A percentile compares a stretch with the other conserved stretches of the same genome.
Conservation (phyloP, 148 eudicot species). For the Vaccinium vitisidaea region DNA sequence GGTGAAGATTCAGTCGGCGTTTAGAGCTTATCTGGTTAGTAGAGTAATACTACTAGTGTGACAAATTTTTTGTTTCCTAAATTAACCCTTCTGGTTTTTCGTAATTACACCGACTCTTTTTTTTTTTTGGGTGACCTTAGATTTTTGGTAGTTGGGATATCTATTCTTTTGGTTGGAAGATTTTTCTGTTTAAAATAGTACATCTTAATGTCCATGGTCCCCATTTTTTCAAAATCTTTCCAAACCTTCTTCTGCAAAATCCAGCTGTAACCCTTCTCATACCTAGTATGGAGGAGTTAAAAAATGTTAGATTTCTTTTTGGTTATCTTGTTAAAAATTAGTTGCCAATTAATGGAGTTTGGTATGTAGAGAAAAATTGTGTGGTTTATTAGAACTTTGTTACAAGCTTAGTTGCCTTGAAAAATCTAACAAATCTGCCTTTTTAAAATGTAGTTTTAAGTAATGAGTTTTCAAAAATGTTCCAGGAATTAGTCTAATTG, state of each 20-base stretch:
- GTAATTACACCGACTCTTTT: background rate
- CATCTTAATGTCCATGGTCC: background rate
- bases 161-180: background rate
- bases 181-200: background rate
- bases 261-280: background rate
- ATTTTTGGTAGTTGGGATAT: background rate
- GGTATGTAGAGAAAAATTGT: background rate
- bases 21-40: conserved; percentile 92
- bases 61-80: background rate
- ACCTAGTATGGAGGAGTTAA: background rate
- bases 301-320: background rate
- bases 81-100: background rate
- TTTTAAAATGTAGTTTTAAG: background rate
- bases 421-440: background rate
- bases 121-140: background rate
- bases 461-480: background rate
- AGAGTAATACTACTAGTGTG: background rate
- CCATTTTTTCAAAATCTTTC: background rate
- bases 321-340: background rate
- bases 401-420: background rate
- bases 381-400: background rate
- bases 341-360: background rate
- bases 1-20: conserved; percentile 84
- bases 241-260: background rate
- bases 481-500: too few relatives aligned